Percentiles rank a stretch among this genome's conserved stretches.
phyloP scores from a whole-genome alignment of 345 rosid genomes.

The Pugionium cornutum region DNA sequence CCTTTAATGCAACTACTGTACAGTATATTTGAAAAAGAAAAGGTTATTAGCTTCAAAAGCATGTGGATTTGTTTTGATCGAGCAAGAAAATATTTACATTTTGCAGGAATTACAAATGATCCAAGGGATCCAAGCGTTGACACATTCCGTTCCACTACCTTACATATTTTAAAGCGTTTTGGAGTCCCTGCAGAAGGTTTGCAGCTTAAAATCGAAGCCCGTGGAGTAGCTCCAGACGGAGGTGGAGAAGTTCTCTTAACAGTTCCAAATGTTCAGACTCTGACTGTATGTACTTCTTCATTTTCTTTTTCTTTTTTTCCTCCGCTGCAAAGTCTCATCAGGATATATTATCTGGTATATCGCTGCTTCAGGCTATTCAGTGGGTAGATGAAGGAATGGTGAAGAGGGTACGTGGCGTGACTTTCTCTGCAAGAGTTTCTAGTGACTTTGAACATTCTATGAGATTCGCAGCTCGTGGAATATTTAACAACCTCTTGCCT shows the following conservation, averaged over 20 bases:
- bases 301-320: not conserved
- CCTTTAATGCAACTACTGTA: not conserved
- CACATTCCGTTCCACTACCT: conserved; percentile 68
- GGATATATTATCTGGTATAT: conserved; percentile 25
- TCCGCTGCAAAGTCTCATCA: conserved; percentile 3
- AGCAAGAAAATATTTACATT: conserved; percentile 2
- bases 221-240: conserved; percentile 79
- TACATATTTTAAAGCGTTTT: conserved; percentile 47
- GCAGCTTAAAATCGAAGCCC: conserved; percentile 68
- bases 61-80: conserved; percentile 9
- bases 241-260: conserved; percentile 84
- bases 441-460: conserved; percentile 70
- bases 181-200: conserved; percentile 83
- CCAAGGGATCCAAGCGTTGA: conserved; percentile 76
- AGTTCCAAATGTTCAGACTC: conserved; percentile 55
- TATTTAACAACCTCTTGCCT: conserved; percentile 78
- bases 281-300: conserved; percentile 45
- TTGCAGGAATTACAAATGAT: conserved; percentile 85
- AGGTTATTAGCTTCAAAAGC: not conserved
- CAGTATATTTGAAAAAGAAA: not conserved
- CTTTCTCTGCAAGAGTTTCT: conserved; percentile 78
- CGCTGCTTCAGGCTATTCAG: conserved; percentile 54
- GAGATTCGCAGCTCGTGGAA: conserved; percentile 87
- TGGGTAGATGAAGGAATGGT: conserved; percentile 95
- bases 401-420: conserved; percentile 80